Conservation (phyloP, 192 early-diverging fungal species). For the Dispira parvispora region DNA sequence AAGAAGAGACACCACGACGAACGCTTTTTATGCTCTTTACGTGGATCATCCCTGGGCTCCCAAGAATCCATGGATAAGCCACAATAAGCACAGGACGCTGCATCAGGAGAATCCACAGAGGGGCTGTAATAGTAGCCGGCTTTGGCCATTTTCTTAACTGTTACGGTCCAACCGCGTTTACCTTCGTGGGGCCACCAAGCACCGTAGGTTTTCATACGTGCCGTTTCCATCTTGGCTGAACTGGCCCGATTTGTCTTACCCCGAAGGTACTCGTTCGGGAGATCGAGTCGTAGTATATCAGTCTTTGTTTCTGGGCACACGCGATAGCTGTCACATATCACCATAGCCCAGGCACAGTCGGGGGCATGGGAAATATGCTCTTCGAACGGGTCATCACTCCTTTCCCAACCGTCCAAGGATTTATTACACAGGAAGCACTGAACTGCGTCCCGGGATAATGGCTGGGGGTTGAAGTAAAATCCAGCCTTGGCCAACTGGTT, state of each 20-base stretch:
- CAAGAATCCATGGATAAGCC: slow-evolving; percentile 27
- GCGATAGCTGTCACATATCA: slow-evolving; percentile 20
- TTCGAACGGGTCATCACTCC: slow-evolving; percentile 26
- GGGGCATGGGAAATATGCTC: slow-evolving; percentile 24
- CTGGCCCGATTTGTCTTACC: slow-evolving; percentile 2
- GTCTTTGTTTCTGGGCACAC: not conserved
- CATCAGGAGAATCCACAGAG: slow-evolving; percentile 21
- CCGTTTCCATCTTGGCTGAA: not conserved
- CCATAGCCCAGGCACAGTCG: slow-evolving; percentile 21
- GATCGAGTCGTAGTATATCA: not conserved
- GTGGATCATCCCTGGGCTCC: slow-evolving; percentile 29
- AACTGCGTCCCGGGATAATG: slow-evolving; percentile 26
- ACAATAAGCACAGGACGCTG: slow-evolving; percentile 25
- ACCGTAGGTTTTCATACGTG: slow-evolving; percentile 5
- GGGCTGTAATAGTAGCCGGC: slow-evolving; percentile 30
- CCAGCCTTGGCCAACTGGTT: slow-evolving; percentile 21
- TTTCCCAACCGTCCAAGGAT: slow-evolving; percentile 29
- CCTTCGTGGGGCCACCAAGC: slow-evolving; percentile 24
- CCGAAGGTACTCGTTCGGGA: not conserved
- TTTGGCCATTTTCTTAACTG: slow-evolving; percentile 22
- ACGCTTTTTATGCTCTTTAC: slow-evolving; percentile 20
- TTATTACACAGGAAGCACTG: slow-evolving; percentile 29
- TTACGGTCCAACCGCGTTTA: slow-evolving; percentile 20
- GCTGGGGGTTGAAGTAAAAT: slow-evolving; percentile 27
- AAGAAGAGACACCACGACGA: slow-evolving; percentile 26